These are phyloP conservation scores for Garcia nutans DNA, from an alignment of 345 rosid genomes.

Conservation along the genomic window DNA sequence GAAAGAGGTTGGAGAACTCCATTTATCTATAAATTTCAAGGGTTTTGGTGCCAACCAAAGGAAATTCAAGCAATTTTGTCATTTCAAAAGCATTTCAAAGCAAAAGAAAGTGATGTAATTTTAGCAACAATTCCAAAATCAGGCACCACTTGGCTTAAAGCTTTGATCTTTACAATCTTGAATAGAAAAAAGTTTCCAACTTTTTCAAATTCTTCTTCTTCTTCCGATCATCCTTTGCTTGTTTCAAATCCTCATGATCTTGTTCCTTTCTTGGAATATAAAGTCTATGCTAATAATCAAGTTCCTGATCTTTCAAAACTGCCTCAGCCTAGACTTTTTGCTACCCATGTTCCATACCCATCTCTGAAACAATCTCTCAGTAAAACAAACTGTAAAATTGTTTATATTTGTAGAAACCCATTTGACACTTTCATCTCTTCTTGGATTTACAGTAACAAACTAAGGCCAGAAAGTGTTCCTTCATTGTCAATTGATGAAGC, in stretches of 20 bases:
- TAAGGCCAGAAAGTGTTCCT: conserved; percentile 14
- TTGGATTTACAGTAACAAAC: conserved; percentile 20
- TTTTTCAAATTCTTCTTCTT: neutral
- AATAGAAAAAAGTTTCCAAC: conserved; percentile 19
- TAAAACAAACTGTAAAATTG: conserved; percentile 8
- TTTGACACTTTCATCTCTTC: conserved; percentile 25
- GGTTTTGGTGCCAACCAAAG: conserved; percentile 67
- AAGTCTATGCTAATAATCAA: conserved; percentile 12
- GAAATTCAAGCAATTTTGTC: conserved; percentile 53
- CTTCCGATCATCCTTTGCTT: conserved; percentile 24
- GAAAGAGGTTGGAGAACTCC: conserved; percentile 73
- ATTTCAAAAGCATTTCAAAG: conserved; percentile 36
- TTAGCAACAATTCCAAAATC: conserved; percentile 39
- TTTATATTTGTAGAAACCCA: conserved; percentile 31
- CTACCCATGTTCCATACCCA: conserved; percentile 14
- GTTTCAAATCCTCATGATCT: conserved; percentile 41
- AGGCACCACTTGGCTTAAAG: conserved; percentile 50
- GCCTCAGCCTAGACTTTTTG: conserved; percentile 15
- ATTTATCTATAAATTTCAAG: conserved; percentile 52
- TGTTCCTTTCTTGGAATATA: conserved; percentile 36
- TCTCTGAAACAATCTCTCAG: conserved; percentile 12
- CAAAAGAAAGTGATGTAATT: conserved; percentile 28
- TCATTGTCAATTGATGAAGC: conserved; percentile 27
- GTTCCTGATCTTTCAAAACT: conserved; percentile 7
- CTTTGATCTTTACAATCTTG: conserved; percentile 25